These are phyloP conservation scores for Gymnopus androsaceus DNA, from an alignment of 1,284 basidiomycete species.

Conservation along the genomic window DNA sequence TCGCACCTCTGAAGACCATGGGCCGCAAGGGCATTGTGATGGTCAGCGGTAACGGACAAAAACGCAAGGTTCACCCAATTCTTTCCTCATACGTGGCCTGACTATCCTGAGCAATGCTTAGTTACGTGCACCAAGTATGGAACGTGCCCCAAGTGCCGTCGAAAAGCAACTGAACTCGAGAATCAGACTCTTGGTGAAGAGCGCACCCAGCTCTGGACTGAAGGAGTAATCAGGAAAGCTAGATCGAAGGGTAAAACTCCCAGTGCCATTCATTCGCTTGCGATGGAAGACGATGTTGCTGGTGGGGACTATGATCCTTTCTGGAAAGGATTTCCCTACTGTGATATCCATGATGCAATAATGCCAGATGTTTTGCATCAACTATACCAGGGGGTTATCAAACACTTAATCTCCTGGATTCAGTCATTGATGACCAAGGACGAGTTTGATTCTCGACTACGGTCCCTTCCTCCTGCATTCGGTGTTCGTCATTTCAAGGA, in stretches of 20 bases:
- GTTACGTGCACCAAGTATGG: conserved; percentile 18
- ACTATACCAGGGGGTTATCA: no score
- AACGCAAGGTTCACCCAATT: conserved; percentile 13
- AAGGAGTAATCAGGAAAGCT: not conserved
- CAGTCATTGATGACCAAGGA: not conserved
- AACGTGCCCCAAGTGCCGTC: conserved; percentile 16
- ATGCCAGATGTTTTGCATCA: conserved; percentile 48
- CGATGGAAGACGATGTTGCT: not conserved
- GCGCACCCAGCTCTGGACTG: not conserved
- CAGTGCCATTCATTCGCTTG: not conserved
- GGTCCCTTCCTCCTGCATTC: conserved; percentile 16
- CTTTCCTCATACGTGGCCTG: conserved; percentile 22
- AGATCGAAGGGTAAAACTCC: not conserved
- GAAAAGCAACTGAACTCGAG: not conserved
- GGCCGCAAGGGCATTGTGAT: conserved; percentile 16
- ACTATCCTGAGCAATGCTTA: conserved; percentile 26
- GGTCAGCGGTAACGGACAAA: conserved; percentile 11
- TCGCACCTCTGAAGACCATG: conserved; percentile 12
- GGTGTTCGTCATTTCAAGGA: no score
- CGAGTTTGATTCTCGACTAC: not conserved
- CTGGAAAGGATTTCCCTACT: conserved; percentile 37
- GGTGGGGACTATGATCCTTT: conserved; percentile 30
- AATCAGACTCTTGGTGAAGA: not conserved
- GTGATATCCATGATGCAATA: conserved; percentile 36
- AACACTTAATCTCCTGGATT: conserved; percentile 32